Base-by-base conservation (phyloP, 257 asterid species). In the Nicotiana undulata region DNA sequence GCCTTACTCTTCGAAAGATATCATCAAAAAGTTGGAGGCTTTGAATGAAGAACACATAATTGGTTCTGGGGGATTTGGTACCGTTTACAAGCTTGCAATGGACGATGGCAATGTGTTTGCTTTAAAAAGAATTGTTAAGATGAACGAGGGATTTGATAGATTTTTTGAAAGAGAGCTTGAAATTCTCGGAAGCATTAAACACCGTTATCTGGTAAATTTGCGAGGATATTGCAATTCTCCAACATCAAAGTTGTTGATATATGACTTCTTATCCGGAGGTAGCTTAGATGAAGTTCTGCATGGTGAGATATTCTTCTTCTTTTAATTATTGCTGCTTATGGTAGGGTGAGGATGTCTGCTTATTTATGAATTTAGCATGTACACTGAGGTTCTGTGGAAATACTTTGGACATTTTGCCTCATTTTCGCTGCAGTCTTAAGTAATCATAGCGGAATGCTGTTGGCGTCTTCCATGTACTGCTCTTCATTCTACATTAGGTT, bases 181-280 rank as follows among this genome's bases (percentile, higher is more conserved):
- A 83, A 93, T 93, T 85, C 98, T 93, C 80, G 98, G 98, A 81
- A 92, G 98, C 91, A 92, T 93, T 84, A 93, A 93, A 79, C 98
- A 93, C 80, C 83, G 94, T 55, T 88, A 91, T 85, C 89, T 93
- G 82, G 98, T 93, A 81, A 93, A 93, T 83, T 91, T 93, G 77
- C 90, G 98, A 75, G 98, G 98, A 84, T 93, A 93, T 82, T 93
- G 98, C 89, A 92, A 92, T 87, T 89, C 95, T 53, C 97, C 95
- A 55, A 85, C 95, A 10, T 89, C 97, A 34, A 92, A 93, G 81
- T 86, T 93, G 83, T 85, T 93, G 75, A 88, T 93, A 75, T 93
- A 93, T 85, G 98, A 93, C 87, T 93, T 80, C 79, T 86, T 93
- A 59, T 86, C 98, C 22, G 98, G 97, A 81, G 98, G 98, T 82